Base-by-base conservation (phyloP, 495 filamentous ascomycete species). In the Extremus antarcticus region DNA sequence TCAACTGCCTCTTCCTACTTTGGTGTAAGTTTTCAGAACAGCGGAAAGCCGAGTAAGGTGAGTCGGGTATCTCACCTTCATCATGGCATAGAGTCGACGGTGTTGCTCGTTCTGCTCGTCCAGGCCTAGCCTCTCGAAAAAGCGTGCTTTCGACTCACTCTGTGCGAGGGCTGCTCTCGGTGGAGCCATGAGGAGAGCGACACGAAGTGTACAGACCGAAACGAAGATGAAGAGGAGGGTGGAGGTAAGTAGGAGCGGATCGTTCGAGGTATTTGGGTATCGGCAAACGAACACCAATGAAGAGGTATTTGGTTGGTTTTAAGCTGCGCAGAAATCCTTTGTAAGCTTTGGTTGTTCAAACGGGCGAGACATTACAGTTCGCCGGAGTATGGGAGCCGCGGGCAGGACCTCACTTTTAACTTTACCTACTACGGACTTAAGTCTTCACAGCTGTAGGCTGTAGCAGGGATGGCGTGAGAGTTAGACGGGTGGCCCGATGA, bases 1-100 rank as follows among this genome's bases (percentile, higher is more conserved):
- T 54, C 56, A 2, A 63, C 51, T 15, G 67, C 68, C 54, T 71
- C 66, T 21, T 66, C 54, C 68, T 71, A 24, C 29, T 35, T 7
- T 4, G 29, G 4, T 35, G 29, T 35, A 13, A 35, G 29, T n/a
- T n/a, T n/a, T n/a, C n/a, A n/a, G n/a, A n/a, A n/a, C n/a, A n/a
- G n/a, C 19, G 45, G n/a, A 9, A 46, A 21, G 40, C 35, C 39
- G 24, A 7, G 55, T 52, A n/a, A 53, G 43, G 21, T 15, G 13
- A 22, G 19, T 7, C 9, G 8, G 7, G 17, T 17, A 32, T 16
- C 51, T n/a, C 55, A 69, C 67, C 57, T 68, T 60, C 64, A 70
- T 64, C 57, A 58, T 59, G 0, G 63, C 57, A 41, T 63, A 64
- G 10, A 64, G 17, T 41, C 56, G 41, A 21, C 47, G 65, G 40